phyloP scores from a whole-genome alignment of 805 yeast genomes.

The Wickerhamomyces bovis region DNA sequence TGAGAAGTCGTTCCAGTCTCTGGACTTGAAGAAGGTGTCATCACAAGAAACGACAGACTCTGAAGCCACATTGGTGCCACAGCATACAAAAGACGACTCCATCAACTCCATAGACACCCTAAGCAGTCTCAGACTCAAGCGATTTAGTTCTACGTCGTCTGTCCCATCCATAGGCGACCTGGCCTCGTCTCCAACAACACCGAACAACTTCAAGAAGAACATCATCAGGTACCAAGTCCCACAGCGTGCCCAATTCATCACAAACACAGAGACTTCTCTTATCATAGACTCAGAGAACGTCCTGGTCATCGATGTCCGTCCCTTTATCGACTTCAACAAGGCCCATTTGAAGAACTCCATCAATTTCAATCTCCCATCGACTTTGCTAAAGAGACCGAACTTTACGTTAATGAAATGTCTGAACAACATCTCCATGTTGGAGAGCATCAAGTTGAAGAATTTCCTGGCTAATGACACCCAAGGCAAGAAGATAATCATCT shows the following conservation, averaged over 20 bases:
- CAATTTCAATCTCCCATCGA: slow-evolving; percentile 85
- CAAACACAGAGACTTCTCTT: slow-evolving; percentile 6
- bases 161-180: slow-evolving; percentile 5
- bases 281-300: slow-evolving; percentile 17
- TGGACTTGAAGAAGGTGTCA: not conserved
- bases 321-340: slow-evolving; percentile 66
- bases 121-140: slow-evolving; percentile 11
- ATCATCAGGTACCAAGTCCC: slow-evolving; percentile 14
- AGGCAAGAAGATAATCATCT: slow-evolving; percentile 14
- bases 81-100: slow-evolving; percentile 8
- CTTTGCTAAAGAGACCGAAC: slow-evolving; percentile 68
- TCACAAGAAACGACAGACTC: slow-evolving; percentile 4
- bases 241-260: slow-evolving; percentile 5
- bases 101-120: slow-evolving; percentile 16
- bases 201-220: slow-evolving; percentile 10
- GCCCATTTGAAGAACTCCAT: slow-evolving; percentile 55
- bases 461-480: slow-evolving; percentile 22
- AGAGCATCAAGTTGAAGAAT: slow-evolving; percentile 35
- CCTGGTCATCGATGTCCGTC: slow-evolving; percentile 70
- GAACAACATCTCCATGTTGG: slow-evolving; percentile 51
- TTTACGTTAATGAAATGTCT: slow-evolving; percentile 61
- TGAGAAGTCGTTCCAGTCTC: slow-evolving; percentile 4
- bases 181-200: slow-evolving; percentile 5
- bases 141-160: slow-evolving; percentile 17
- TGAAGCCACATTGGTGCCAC: not conserved